phyloP scores from a whole-genome alignment of 305 asterid species.

The Fraxinus latifolia region DNA sequence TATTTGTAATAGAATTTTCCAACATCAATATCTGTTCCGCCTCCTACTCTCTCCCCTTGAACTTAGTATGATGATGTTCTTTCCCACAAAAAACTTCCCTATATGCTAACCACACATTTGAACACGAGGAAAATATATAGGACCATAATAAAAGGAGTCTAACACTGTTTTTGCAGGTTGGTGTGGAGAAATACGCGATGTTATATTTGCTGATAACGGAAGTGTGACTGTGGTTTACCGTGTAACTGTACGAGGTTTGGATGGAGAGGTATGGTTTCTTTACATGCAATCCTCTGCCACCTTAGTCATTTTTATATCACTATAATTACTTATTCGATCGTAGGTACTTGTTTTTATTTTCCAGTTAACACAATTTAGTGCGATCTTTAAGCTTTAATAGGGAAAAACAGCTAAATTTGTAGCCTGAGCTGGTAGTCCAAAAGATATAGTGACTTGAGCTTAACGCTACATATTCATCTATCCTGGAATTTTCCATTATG shows the following conservation, averaged over 20 bases:
- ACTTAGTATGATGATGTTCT: not conserved
- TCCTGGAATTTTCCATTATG: not conserved
- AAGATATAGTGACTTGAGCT: not conserved
- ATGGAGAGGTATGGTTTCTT: constrained; percentile 73
- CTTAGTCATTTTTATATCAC: not conserved
- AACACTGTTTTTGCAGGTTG: constrained; percentile 54
- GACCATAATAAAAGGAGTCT: not conserved
- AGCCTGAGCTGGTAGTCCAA: not conserved
- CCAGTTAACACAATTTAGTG: not conserved
- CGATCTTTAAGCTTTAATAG: not conserved
- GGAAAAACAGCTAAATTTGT: not conserved
- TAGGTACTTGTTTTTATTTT: not conserved
- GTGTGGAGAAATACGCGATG: constrained; percentile 99
- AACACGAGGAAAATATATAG: not conserved
- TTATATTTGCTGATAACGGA: constrained; percentile 81
- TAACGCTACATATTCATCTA: not conserved
- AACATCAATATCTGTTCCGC: not conserved
- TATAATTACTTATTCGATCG: not conserved
- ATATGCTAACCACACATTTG: not conserved
- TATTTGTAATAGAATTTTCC: not conserved
- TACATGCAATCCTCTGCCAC: not conserved
- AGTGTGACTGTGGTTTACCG: constrained; percentile 94
- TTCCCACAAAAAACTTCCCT: not conserved
- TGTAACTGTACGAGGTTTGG: constrained; percentile 87
- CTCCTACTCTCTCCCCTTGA: not conserved